These are phyloP conservation scores for Coemansia sp. DNA, from an alignment of 192 early-diverging fungal genomes.

Conservation along the genomic window DNA sequence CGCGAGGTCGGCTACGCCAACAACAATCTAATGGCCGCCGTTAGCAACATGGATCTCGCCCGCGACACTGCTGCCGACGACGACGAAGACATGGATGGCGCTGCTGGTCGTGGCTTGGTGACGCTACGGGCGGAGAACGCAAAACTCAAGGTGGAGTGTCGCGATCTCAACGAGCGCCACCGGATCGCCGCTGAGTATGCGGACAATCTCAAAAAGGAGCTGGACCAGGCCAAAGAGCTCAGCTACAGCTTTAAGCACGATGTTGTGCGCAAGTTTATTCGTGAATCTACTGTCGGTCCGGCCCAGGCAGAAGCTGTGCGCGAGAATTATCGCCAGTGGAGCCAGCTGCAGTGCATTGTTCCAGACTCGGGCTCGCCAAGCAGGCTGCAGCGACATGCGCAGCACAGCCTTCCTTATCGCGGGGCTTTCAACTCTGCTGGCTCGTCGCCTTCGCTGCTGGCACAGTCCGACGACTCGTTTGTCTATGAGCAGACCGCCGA, in stretches of 20 bases:
- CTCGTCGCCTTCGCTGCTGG: conserved; percentile 6
- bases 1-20: conserved; percentile 25
- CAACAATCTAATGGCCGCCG: conserved; percentile 18
- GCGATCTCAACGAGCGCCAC: conserved; percentile 10
- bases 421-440: neutral
- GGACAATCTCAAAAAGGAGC: conserved; percentile 5
- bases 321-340: conserved; percentile 36
- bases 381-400: conserved; percentile 1
- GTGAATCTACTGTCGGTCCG: conserved; percentile 35
- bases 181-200: conserved; percentile 10
- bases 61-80: conserved; percentile 5
- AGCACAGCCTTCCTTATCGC: neutral
- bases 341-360: conserved; percentile 34
- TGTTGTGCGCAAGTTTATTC: conserved; percentile 27
- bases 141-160: conserved; percentile 22
- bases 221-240: conserved; percentile 9
- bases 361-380: conserved; percentile 23
- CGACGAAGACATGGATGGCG: neutral
- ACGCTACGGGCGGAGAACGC: conserved; percentile 34
- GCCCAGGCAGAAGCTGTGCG: conserved; percentile 31
- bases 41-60: conserved; percentile 11
- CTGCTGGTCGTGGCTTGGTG: neutral
- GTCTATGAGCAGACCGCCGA: neutral
- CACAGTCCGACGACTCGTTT: neutral
- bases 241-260: conserved; percentile 27